A percentile compares a stretch with the other conserved stretches of the same genome.
Conservation (phyloP, 2,329 filamentous ascomycete species). For the Didymellaceae sp. region DNA sequence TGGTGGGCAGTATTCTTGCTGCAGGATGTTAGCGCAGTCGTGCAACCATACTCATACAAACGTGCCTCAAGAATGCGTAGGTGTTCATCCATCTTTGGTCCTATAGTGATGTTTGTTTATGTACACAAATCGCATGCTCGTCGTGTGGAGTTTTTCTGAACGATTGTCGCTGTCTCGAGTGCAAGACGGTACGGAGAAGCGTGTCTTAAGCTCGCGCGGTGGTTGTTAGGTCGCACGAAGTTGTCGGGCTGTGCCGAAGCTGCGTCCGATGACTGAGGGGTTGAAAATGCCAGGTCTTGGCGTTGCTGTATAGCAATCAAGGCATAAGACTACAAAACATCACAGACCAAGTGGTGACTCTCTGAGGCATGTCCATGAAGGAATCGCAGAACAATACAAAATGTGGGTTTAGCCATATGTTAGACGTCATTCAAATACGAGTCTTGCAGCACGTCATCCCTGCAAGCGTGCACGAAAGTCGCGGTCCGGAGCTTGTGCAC, state of each 20-base stretch:
- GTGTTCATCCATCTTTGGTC: constrained; percentile 46
- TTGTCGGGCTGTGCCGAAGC: not conserved
- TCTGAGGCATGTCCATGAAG: not conserved
- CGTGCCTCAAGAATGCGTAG: constrained; percentile 40
- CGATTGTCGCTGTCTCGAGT: not conserved
- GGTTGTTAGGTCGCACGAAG: not conserved
- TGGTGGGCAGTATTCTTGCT: constrained; percentile 75
- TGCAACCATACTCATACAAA: constrained; percentile 1
- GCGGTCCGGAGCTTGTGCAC: too few species aligned
- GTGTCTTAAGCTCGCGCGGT: not conserved
- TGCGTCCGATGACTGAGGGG: constrained; percentile 7
- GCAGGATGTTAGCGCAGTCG: constrained; percentile 19
- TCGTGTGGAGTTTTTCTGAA: not conserved
- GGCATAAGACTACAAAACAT: not conserved
- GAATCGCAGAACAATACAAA: not conserved
- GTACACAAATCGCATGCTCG: constrained; percentile 37
- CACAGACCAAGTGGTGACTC: not conserved
- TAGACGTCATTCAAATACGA: constrained; percentile 8
- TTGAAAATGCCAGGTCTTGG: constrained; percentile 8
- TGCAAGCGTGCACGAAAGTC: too few species aligned
- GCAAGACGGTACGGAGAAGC: not conserved
- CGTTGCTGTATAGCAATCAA: constrained; percentile 3
- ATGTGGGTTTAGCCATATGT: not conserved
- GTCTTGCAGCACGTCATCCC: too few species aligned
- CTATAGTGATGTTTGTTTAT: constrained; percentile 34